phyloP scores from a whole-genome alignment of 2,329 filamentous ascomycete genomes.

The Juglanconis oblonga region DNA sequence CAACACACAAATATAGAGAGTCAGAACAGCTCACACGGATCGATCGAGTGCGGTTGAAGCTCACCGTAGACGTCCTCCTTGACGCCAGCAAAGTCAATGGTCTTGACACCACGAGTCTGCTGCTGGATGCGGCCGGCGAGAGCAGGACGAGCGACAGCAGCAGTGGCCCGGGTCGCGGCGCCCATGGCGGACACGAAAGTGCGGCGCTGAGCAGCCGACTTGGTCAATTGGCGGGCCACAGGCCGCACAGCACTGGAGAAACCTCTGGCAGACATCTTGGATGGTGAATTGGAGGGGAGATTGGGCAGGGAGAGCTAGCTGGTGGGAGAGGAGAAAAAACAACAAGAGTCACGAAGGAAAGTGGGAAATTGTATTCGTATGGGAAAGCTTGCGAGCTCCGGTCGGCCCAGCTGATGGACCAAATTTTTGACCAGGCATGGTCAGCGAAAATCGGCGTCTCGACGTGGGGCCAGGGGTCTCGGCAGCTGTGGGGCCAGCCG shows the following conservation, averaged over 20 bases:
- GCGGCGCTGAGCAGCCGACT: slow-evolving; percentile 59
- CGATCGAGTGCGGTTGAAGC: slow-evolving; percentile 24
- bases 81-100: slow-evolving; percentile 94
- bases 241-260: slow-evolving; percentile 67
- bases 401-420: slow-evolving; percentile 19
- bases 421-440: slow-evolving; percentile 13
- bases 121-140: slow-evolving; percentile 46
- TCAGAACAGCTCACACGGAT: slow-evolving; percentile 8
- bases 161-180: slow-evolving; percentile 50
- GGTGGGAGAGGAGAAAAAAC: slow-evolving; percentile 25
- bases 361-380: neutral
- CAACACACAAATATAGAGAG: slow-evolving; percentile 16
- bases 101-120: slow-evolving; percentile 89
- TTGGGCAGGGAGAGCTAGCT: slow-evolving; percentile 26
- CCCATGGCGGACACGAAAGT: slow-evolving; percentile 58
- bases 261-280: slow-evolving; percentile 73
- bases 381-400: slow-evolving; percentile 9
- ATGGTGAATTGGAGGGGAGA: slow-evolving; percentile 27
- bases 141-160: slow-evolving; percentile 47
- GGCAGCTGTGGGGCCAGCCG: no score
- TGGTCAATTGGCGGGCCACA: slow-evolving; percentile 61
- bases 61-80: slow-evolving; percentile 93
- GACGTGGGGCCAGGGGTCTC: slow-evolving; percentile 11
- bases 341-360: neutral
- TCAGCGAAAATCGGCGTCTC: slow-evolving; percentile 5